These are phyloP conservation scores for Ocimum tenuiflorum DNA, from an alignment of 257 asterid genomes.

Conservation along the genomic window DNA sequence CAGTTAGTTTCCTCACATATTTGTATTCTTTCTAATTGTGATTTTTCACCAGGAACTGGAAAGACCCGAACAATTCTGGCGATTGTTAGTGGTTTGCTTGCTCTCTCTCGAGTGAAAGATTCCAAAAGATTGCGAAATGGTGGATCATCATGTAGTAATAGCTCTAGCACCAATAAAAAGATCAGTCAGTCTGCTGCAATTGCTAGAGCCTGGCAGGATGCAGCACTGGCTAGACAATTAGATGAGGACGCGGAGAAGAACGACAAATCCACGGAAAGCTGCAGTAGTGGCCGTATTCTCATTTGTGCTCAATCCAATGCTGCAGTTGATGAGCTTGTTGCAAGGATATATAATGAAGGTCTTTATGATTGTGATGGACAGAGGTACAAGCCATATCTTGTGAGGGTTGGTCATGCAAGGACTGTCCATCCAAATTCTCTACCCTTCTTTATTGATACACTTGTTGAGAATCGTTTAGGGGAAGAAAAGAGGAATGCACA, in stretches of 20 bases:
- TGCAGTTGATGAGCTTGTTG: slow-evolving; percentile 92
- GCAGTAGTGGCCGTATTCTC: slow-evolving; percentile 67
- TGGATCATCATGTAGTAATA: slow-evolving; percentile 26
- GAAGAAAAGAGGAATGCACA: slow-evolving; percentile 45
- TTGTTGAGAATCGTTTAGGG: slow-evolving; percentile 69
- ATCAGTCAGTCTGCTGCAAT: slow-evolving; percentile 75
- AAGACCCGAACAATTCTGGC: slow-evolving; percentile 91
- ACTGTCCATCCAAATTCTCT: slow-evolving; percentile 85
- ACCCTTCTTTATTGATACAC: slow-evolving; percentile 84
- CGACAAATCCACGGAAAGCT: slow-evolving; percentile 33
- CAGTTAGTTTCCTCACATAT: slow-evolving; percentile 3
- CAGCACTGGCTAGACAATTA: slow-evolving; percentile 81
- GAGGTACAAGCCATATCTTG: slow-evolving; percentile 77
- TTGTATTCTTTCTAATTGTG: slow-evolving; percentile 10
- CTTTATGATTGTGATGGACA: slow-evolving; percentile 68
- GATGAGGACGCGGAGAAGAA: slow-evolving; percentile 43
- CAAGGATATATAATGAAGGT: slow-evolving; percentile 79
- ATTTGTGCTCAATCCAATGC: slow-evolving; percentile 99
- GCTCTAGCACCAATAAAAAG: slow-evolving; percentile 38
- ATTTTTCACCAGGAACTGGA: slow-evolving; percentile 68
- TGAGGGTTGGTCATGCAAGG: slow-evolving; percentile 90
- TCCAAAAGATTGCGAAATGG: slow-evolving; percentile 37
- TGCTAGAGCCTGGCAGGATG: slow-evolving; percentile 98
- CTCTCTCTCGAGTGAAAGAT: slow-evolving; percentile 48
- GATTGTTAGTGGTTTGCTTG: slow-evolving; percentile 79